A percentile compares a stretch with the other conserved stretches of the same genome.
These are phyloP conservation scores for Monilinia laxa DNA, from an alignment of 2,329 filamentous ascomycete species.

Conservation along the genomic window DNA sequence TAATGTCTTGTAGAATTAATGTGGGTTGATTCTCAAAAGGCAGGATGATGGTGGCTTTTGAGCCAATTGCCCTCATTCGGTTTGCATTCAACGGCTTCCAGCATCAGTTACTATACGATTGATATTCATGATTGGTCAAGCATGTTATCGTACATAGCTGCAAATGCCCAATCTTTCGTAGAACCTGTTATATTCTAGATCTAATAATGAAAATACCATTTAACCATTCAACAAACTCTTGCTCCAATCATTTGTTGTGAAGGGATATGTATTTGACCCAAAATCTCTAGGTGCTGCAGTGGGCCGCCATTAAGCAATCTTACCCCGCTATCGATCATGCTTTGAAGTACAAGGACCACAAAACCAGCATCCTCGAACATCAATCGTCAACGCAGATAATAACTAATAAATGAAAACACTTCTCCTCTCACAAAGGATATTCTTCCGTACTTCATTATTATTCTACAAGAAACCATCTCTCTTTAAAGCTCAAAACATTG, in stretches of 20 bases:
- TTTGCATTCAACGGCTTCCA: background rate
- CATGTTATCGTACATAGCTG: conserved; percentile 1
- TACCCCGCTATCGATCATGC: conserved; percentile 20
- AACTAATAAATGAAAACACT: conserved; percentile 16
- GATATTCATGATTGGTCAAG: conserved; percentile 7
- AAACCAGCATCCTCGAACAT: background rate
- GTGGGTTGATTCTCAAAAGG: conserved; percentile 2
- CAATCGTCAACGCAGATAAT: background rate
- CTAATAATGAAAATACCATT: background rate
- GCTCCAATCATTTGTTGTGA: conserved; percentile 11
- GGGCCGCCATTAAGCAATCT: conserved; percentile 11
- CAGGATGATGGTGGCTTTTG: conserved; percentile 6
- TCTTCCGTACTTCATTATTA: background rate
- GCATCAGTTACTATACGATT: conserved; percentile 10
- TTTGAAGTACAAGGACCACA: conserved; percentile 11
- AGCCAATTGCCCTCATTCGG: background rate
- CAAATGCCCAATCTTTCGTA: background rate
- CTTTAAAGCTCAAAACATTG: background rate
- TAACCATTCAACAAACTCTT: background rate
- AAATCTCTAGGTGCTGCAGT: conserved; percentile 2
- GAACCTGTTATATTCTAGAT: background rate
- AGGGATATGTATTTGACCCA: background rate
- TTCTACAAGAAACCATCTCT: background rate
- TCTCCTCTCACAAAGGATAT: background rate
- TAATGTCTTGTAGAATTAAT: background rate